These are phyloP conservation scores for Kockovaella imperatae DNA, from an alignment of 768 basidiomycete species.

Conservation along the genomic window DNA sequence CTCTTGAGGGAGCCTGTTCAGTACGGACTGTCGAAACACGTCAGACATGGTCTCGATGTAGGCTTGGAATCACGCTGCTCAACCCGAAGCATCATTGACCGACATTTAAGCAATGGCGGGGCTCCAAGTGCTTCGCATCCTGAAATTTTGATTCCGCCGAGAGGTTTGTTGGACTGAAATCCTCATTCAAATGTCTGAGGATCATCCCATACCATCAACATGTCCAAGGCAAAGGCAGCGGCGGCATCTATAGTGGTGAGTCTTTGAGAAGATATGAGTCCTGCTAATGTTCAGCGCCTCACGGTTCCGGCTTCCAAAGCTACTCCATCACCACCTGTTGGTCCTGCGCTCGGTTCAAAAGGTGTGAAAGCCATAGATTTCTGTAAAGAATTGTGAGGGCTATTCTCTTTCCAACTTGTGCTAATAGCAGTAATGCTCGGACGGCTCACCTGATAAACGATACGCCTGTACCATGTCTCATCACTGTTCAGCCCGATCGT, in stretches of 20 bases:
- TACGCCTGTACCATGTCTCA: constrained; percentile 81
- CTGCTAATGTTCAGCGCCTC: constrained; percentile 46
- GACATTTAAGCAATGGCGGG: too few species aligned
- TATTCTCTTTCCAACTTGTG: neutral
- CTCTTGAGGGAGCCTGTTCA: constrained; percentile 32
- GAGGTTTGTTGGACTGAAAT: too few species aligned
- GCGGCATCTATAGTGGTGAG: constrained; percentile 6
- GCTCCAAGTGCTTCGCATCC: too few species aligned
- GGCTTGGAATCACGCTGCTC: too few species aligned
- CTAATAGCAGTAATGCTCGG: constrained; percentile 61
- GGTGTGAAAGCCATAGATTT: constrained; percentile 99
- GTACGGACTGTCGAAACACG: constrained; percentile 35
- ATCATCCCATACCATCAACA: constrained; percentile 1
- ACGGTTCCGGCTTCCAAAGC: constrained; percentile 90
- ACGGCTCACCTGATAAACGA: constrained; percentile 80
- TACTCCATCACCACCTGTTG: constrained; percentile 89
- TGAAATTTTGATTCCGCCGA: too few species aligned
- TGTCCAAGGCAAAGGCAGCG: constrained; percentile 10
- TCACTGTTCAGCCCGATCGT: constrained; percentile 88
- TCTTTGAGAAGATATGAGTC: neutral
- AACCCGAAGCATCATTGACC: too few species aligned
- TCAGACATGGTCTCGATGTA: constrained; percentile 35
- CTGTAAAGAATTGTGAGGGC: constrained; percentile 83
- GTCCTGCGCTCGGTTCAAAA: constrained; percentile 92
- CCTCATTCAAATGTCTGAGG: too few species aligned